Evolutionary conservation across 2,329 filamentous ascomycete genomes (phyloP).

Genomic region (Reticulascus tulasneorum): DNA sequence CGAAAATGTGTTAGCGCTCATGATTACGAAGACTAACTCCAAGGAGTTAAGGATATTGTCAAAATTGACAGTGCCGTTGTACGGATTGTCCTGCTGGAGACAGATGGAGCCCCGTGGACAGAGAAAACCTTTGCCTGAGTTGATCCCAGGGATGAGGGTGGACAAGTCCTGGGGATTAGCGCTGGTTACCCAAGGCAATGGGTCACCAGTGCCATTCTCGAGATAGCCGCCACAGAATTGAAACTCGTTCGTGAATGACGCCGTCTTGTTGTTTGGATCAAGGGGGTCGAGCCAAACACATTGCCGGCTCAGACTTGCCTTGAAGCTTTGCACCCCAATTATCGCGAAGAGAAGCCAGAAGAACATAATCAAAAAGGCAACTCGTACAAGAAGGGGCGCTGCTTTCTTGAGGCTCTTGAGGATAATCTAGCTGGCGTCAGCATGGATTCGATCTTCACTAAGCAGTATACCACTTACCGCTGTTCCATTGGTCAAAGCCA

Average conservation of each 20-base stretch:
- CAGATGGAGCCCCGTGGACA: constrained; percentile 83
- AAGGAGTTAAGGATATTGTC: constrained; percentile 91
- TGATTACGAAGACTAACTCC: constrained; percentile 94
- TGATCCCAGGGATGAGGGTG: constrained; percentile 47
- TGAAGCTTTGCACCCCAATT: constrained; percentile 94
- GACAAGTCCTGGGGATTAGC: constrained; percentile 25
- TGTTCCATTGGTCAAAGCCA: constrained; percentile 89
- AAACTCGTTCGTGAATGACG: constrained; percentile 58
- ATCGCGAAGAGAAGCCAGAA: constrained; percentile 98
- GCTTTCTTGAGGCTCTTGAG: constrained; percentile 93
- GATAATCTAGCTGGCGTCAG: constrained; percentile 62
- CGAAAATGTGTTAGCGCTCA: constrained; percentile 96
- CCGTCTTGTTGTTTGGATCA: constrained; percentile 49
- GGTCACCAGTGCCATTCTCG: constrained; percentile 49
- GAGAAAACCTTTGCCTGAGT: constrained; percentile 73
- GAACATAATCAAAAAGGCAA: constrained; percentile 90
- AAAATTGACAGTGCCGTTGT: constrained; percentile 83
- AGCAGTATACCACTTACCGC: constrained; percentile 54
- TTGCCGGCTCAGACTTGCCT: constrained; percentile 71
- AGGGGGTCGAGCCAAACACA: constrained; percentile 72
- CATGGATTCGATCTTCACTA: background rate
- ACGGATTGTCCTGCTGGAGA: constrained; percentile 74
- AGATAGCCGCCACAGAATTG: constrained; percentile 87
- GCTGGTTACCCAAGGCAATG: constrained; percentile 62
- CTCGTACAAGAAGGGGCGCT: constrained; percentile 83